phyloP scores from a whole-genome alignment of 2,329 filamentous ascomycete species.

The Aspergillus costaricaensis region DNA sequence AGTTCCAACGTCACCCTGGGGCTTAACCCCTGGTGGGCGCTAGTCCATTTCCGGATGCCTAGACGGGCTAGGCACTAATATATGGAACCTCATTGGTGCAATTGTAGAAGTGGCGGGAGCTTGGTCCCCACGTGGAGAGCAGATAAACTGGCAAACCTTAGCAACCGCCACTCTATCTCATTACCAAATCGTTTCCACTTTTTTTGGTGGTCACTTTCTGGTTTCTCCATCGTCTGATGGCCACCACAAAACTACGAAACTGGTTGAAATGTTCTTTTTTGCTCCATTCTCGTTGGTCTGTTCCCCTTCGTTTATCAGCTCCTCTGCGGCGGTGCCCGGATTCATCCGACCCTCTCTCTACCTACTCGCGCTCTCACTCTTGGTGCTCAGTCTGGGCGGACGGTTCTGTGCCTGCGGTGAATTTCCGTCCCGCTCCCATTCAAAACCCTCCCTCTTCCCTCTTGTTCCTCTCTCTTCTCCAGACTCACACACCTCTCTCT shows the following conservation, averaged over 20 bases:
- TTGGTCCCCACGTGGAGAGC: conserved; percentile 5
- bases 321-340: conserved; percentile 1
- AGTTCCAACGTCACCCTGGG: not conserved
- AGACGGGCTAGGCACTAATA: not conserved
- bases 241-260: too few relatives aligned
- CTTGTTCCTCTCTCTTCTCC: conserved; percentile 5
- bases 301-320: not conserved
- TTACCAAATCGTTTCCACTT: conserved; percentile 1
- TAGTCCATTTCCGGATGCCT: not conserved
- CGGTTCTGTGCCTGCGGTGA: not conserved
- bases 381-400: not conserved
- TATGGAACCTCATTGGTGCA: not conserved
- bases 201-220: not conserved
- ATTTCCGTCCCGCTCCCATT: not conserved
- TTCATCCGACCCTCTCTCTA: not conserved
- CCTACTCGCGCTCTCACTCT: too few relatives aligned
- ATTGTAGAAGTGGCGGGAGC: not conserved
- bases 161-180: conserved; percentile 4
- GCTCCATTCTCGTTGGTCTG: not conserved
- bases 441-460: conserved; percentile 3
- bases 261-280: too few relatives aligned
- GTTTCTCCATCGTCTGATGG: not conserved
- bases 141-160: conserved; percentile 4
- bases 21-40: not conserved
- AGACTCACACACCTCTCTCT: not conserved